Base-by-base conservation (phyloP, 805 yeast genomes). In the Metschnikowia peoriensis region DNA sequence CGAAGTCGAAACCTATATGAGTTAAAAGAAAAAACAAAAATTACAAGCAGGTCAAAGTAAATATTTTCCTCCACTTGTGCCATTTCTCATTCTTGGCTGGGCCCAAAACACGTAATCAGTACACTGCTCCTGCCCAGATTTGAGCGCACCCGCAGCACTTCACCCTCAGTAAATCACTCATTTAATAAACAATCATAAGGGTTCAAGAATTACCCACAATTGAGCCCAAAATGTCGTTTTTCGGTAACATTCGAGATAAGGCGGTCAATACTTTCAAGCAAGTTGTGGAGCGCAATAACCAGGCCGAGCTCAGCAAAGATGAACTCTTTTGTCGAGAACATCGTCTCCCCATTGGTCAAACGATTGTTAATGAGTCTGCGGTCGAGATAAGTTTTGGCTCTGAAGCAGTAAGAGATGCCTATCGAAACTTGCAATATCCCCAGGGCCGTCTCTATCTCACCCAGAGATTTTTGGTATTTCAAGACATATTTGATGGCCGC, bases 361-460 rank as follows among this genome's bases (percentile, higher is more conserved):
- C 72, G 1, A 76, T 90, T 12, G 61, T 88, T 50, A 85, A 81
- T 53, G 88, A 86, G 58, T 79, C 81, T 8, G 79, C 84, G 11
- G 92, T 88, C 0, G 96, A 90, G 54, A 60, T 75, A 6, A 61
- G 61, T 15, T 60, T 71, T 50, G 61, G 53, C 43, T 65, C 76
- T 6, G 70, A 65, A 15, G 57, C 61, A 7, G 52, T 52, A 37
- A 62, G 58, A 28, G 66, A 62, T 17, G 62, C 60, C 7, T 61
- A 58, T 38, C 60, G 58, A 41, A 58, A 60, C 52, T 32, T 44
- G 32, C 46, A 52, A 10, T 62, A 52, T 70, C 76, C 74, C 69
- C 88, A 49, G 88, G 99, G 61, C 71, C 77, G 70, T 38, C 60
- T 92, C n/a, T 85, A 74, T 59, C 67, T 94, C 42, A 87, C 96